Evolutionary conservation across 1,284 basidiomycete species (phyloP).

Genomic region (Cryptococcus floricola): DNA sequence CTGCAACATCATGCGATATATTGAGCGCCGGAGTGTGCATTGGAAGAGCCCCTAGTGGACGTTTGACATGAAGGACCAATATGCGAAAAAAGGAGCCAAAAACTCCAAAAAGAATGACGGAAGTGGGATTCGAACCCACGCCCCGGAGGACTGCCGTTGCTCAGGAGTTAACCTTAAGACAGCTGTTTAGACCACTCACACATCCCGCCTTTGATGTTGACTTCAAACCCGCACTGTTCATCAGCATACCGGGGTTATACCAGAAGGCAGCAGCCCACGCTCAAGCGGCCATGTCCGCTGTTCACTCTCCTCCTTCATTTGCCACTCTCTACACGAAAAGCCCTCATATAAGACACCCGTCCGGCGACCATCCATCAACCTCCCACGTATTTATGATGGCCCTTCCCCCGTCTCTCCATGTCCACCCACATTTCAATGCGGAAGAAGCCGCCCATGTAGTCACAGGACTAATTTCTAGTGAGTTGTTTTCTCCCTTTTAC

Average conservation of each 20-base stretch:
- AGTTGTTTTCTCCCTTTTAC: constrained; percentile 32
- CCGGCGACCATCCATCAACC: background rate
- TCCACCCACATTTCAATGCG: constrained; percentile 47
- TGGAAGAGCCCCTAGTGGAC: too few species aligned
- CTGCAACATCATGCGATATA: too few species aligned
- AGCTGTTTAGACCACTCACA: too few species aligned
- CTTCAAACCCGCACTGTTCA: too few species aligned
- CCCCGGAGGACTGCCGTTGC: constrained; percentile 16
- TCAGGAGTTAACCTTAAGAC: too few species aligned
- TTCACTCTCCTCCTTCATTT: background rate
- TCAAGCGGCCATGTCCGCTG: too few species aligned
- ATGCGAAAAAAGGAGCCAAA: too few species aligned
- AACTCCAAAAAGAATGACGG: background rate
- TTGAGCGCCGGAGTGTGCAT: too few species aligned
- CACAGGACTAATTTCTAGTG: constrained; percentile 66
- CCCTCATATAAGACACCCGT: background rate
- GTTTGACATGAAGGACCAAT: too few species aligned
- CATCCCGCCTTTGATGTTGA: too few species aligned
- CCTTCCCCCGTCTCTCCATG: constrained; percentile 23
- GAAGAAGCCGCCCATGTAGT: constrained; percentile 69
- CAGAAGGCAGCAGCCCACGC: too few species aligned
- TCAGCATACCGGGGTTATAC: too few species aligned
- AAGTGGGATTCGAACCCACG: constrained; percentile 22
- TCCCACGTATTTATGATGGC: constrained; percentile 4
- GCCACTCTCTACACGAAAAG: background rate